Base-by-base conservation (phyloP, 208 protist genomes). In the Acanthamoeba rhysodes region DNA sequence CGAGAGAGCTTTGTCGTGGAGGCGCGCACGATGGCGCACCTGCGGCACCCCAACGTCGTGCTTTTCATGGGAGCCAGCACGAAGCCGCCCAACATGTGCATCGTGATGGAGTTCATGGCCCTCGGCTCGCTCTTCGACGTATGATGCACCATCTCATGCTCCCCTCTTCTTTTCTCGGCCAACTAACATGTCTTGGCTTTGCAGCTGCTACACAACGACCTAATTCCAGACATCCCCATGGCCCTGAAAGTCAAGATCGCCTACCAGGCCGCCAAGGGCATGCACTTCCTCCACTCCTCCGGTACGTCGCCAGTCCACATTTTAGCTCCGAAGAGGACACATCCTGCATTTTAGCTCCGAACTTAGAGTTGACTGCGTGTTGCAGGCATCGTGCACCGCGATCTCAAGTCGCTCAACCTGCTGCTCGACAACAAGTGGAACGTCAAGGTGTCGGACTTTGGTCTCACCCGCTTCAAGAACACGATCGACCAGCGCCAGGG, bases 181-280 rank as follows among this genome's bases (percentile, higher is more conserved):
- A 45, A 45, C 41, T 1, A 41, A 41, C 37, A 62, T n/a, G 59
- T 85, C 76, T 32, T 32, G 90, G 3, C 45, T 97, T 9, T 95
- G 95, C 66, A 87, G 78, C 37, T 87, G 78, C n/a, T 62, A 2
- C 85, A 92, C 37, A 92, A 92, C 27, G 59, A 92, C 48, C 53
- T 87, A 24, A 29, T 87, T 16, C 53, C 48, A 7, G 78, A 87
- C 22, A 87, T 87, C 14, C 78, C 78, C 32, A 32, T 18, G 32
- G 22, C n/a, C 32, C 29, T 87, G 41, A 45, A 45, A 45, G 41
- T 45, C 41, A 45, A 45, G 41, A 45, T 45, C 41, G 41, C 41
- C 41, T 72, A 70, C 55, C 85, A 92, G 85, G 85, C 85, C 6
- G 85, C 85, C 85, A 62, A 92, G 59, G 85, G 85, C 53, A 92